These are phyloP conservation scores for Sporisorium iseilematis-ciliati DNA, from an alignment of 1,284 basidiomycete genomes.

Conservation along the genomic window DNA sequence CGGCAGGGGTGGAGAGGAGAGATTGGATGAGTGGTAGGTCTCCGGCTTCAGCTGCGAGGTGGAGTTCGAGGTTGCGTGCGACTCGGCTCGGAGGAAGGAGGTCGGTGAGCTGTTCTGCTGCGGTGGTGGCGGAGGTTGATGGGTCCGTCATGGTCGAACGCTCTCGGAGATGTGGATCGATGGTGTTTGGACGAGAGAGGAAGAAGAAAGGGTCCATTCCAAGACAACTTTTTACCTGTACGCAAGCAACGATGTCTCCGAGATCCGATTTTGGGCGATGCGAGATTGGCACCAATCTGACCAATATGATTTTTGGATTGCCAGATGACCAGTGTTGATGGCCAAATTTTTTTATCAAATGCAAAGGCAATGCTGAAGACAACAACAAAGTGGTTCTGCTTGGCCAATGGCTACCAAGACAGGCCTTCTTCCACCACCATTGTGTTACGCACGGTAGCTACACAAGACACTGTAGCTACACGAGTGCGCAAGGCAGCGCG, in stretches of 20 bases:
- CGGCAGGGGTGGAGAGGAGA: slow-evolving; percentile 32
- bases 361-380: too few relatives aligned
- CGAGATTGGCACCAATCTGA: not conserved
- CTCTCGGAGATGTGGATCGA: too few relatives aligned
- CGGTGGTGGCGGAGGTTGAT: slow-evolving; percentile 11
- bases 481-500: too few relatives aligned
- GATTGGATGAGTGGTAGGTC: slow-evolving; percentile 39
- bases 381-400: too few relatives aligned
- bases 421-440: too few relatives aligned
- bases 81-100: slow-evolving; percentile 42
- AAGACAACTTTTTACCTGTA: not conserved
- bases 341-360: too few relatives aligned
- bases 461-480: too few relatives aligned
- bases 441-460: too few relatives aligned
- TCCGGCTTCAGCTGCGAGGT: slow-evolving; percentile 52
- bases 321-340: not conserved
- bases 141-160: not conserved
- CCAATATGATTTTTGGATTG: not conserved
- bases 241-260: too few relatives aligned
- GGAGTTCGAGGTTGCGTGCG: slow-evolving; percentile 53
- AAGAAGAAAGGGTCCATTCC: not conserved
- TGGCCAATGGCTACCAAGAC: too few relatives aligned
- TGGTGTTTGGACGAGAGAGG: not conserved
- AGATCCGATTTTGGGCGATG: not conserved
- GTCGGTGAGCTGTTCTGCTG: slow-evolving; percentile 23